Evolutionary conservation across 352 stramenopile species (phyloP).

Genomic region (Peronospora tabacina): DNA sequence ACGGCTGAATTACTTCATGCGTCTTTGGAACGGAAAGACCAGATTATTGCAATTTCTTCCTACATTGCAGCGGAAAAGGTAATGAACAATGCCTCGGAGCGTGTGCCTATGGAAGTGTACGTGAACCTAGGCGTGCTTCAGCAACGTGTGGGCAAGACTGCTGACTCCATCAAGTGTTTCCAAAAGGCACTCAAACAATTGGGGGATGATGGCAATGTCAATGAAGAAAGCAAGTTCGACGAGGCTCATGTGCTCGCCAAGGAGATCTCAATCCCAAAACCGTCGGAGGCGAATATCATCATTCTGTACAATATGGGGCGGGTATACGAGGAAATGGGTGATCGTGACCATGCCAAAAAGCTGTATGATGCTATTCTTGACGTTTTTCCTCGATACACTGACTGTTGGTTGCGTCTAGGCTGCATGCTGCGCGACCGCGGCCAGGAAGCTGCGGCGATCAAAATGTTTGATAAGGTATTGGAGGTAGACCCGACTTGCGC

Average conservation of each 20-base stretch:
- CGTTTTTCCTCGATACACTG: conserved; percentile 91
- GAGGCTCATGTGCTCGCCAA: conserved; percentile 35
- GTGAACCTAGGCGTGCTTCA: conserved; percentile 80
- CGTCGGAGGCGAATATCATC: conserved; percentile 81
- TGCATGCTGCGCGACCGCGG: conserved; percentile 92
- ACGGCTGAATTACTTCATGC: conserved; percentile 74
- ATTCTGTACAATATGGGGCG: conserved; percentile 95
- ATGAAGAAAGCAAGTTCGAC: conserved; percentile 35
- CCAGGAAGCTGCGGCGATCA: conserved; percentile 80
- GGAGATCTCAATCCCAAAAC: conserved; percentile 34
- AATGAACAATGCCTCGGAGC: conserved; percentile 75
- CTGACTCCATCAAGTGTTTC: conserved; percentile 90
- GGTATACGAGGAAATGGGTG: conserved; percentile 89
- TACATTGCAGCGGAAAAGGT: conserved; percentile 85
- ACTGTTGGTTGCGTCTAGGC: conserved; percentile 90
- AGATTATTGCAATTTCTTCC: conserved; percentile 85
- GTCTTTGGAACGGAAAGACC: conserved; percentile 77
- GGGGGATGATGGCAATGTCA: conserved; percentile 25
- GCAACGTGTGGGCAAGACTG: conserved; percentile 79
- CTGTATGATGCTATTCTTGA: conserved; percentile 92
- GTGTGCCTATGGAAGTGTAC: conserved; percentile 77
- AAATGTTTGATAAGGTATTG: conserved; percentile 91
- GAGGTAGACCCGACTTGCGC: conserved; percentile 86
- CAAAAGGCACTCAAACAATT: conserved; percentile 63
- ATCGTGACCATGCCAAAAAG: conserved; percentile 84